Evolutionary conservation across 768 basidiomycete species (phyloP).

Genomic region (Scleroderma bovista): DNA sequence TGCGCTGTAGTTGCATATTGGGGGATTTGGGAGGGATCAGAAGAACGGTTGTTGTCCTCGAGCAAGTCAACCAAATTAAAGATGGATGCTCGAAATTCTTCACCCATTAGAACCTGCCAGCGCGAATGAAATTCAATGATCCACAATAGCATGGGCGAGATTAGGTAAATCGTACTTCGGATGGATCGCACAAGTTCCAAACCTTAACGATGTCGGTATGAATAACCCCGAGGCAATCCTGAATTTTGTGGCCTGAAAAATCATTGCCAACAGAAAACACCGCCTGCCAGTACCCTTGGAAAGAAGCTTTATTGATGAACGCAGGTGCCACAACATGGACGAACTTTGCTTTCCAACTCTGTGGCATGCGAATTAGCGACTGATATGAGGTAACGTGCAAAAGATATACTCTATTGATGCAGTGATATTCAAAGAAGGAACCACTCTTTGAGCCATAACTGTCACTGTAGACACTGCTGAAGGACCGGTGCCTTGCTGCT

Average conservation of each 20-base stretch:
- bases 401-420: not conserved
- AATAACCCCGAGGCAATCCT: slow-evolving; percentile 10
- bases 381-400: not conserved
- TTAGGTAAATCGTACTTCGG: not conserved
- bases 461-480: not conserved
- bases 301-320: not conserved
- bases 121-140: not conserved
- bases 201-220: slow-evolving; percentile 13
- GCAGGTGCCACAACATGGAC: not conserved
- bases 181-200: slow-evolving; percentile 13
- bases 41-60: not conserved
- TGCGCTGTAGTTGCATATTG: not conserved
- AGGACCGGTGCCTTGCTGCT: not conserved
- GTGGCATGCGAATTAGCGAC: not conserved
- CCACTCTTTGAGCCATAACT: not conserved
- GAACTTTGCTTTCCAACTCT: slow-evolving; percentile 3
- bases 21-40: not conserved
- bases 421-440: not conserved
- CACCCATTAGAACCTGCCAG: not conserved
- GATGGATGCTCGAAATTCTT: not conserved
- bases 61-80: not conserved
- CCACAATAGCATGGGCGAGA: not conserved
- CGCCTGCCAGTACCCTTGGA: slow-evolving; percentile 11
- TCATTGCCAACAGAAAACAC: slow-evolving; percentile 3
- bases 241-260: slow-evolving; percentile 3